phyloP scores from a whole-genome alignment of 495 filamentous ascomycete species.

The Astrocystis sublimbata region DNA sequence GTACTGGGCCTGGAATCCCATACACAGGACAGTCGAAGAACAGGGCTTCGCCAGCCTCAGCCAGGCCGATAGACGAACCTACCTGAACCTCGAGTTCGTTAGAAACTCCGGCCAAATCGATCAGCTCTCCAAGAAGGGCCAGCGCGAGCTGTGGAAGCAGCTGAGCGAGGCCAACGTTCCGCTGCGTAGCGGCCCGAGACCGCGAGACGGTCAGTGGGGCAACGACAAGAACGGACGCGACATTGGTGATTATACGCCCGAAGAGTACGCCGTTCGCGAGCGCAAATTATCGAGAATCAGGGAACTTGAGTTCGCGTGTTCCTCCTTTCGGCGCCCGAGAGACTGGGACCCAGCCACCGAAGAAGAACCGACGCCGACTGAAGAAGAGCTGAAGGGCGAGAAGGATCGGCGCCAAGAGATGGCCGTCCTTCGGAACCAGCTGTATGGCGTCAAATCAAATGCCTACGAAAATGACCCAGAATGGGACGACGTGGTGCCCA shows the following conservation, averaged over 20 bases:
- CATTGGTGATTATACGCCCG: constrained; percentile 39
- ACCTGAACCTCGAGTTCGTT: constrained; percentile 34
- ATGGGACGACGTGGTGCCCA: constrained; percentile 82
- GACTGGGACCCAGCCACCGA: constrained; percentile 13
- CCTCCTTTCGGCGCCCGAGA: constrained; percentile 29
- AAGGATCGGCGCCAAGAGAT: constrained; percentile 44
- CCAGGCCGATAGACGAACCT: constrained; percentile 39
- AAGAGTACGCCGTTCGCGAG: constrained; percentile 38
- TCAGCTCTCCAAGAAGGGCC: constrained; percentile 40
- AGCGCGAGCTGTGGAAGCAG: constrained; percentile 52
- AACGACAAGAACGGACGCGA: constrained; percentile 44
- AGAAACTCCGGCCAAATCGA: constrained; percentile 30
- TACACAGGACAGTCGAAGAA: constrained; percentile 34
- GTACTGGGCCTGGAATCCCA: constrained; percentile 40
- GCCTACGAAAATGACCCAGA: constrained; percentile 67
- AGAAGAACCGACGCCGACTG: constrained; percentile 31
- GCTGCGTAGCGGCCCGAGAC: constrained; percentile 32
- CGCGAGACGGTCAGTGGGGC: constrained; percentile 40
- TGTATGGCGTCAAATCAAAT: constrained; percentile 46
- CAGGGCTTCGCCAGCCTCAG: constrained; percentile 38
- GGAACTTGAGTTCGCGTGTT: constrained; percentile 30
- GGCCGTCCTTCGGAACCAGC: constrained; percentile 39
- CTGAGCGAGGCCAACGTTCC: constrained; percentile 49
- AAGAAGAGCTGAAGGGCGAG: constrained; percentile 49
- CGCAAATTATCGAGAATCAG: constrained; percentile 32